Base-by-base conservation (phyloP, 2,329 filamentous ascomycete genomes). In the Exophiala phaeomuriformis region DNA sequence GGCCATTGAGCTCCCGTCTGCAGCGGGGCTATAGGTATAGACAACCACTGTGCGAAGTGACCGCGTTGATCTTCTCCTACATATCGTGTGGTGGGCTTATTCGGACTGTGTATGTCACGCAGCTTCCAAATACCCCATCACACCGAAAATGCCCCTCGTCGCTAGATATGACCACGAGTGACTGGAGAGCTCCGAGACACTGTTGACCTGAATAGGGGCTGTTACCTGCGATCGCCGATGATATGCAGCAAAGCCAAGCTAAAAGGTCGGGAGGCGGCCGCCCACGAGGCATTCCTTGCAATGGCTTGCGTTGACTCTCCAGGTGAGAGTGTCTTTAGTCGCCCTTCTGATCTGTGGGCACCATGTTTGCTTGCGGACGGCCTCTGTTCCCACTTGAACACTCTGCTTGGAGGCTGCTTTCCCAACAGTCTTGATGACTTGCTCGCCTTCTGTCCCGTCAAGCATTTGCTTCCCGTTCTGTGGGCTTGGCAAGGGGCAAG, bases 231-330 rank as follows among this genome's bases (percentile, higher is more conserved):
- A 47, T 47, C 45, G 45, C 45, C 45, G 45, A 47, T 47, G 45
- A 37, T 33, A 43, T 39, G 42, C 49, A 51, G 40, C 12, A 7
- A 28, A 28, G 49, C 49, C 49, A 51, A 51, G 49, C 42, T 30
- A 41, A 28, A 41, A 28, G 28, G n/a, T 19, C 12, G 6, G 31
- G 9, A 8, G n/a, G 6, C 12, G 6, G 31, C 4, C 29, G 5
- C 28, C 32, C 28, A 29, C 45, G n/a, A 29, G 31, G 28, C 31
- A 27, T 41, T 28, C 39, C 39, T 41, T 41, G 39, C 12, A 27
- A 41, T 5, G 10, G 33, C 33, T 35, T 6, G 10, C 10, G 33
- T 35, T 10, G 33, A 35, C 6, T 35, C 10, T 10, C 33, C 33
- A 35, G 33, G 6, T 10, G 6, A 6, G 33, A 35, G 33, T 35